Base-by-base conservation (phyloP, 371 early-diverging fungal genomes). In the Blakeslea trispora region DNA sequence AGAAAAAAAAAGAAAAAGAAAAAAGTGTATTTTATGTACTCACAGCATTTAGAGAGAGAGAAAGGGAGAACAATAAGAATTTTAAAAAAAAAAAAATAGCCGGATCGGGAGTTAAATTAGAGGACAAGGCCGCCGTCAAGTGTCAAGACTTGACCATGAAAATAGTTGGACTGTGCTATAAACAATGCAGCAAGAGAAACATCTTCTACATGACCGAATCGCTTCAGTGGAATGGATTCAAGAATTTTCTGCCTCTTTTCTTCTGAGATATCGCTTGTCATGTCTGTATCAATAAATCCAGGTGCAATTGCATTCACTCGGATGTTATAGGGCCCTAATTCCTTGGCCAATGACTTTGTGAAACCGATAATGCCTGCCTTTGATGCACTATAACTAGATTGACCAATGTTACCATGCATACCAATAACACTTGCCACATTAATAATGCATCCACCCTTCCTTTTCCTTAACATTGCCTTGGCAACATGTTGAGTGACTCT, bases 331-430 rank as follows among this genome's bases (percentile, higher is more conserved):
- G 88, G 82, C 0, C 88, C 94, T 1, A 92, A 64, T 64, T 95
- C 96, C 63, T 81, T 85, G 6, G 96, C 92, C 17, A 94, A 66
- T 11, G 91, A 82, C 45, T 86, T 83, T 10, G 94, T 89, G 58
- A 92, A 93, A 4, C 89, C 95, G 21, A 94, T 71, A 17, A 93
- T 50, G 3, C 91, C 95, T 1, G 93, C 89, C 71, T 96, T 95
- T 42, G 92, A 82, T 0, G 95, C 93, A 59, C 86, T 77, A 68
- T 95, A 95, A 14, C 80, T 83, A 9, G 82, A 73, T 68, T 92
- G 92, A 3, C 92, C 97, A 43, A 68, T 63, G 55, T 89, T 92
- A 4, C 94, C 94, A 21, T 82, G 72, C 10, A 87, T 45, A 11
- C 93, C 97, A 21, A 91, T 75, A 1, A 90, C 85, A 52, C 93